Conservation (phyloP, 2,329 filamentous ascomycete species). For the Fusarium globosum region DNA sequence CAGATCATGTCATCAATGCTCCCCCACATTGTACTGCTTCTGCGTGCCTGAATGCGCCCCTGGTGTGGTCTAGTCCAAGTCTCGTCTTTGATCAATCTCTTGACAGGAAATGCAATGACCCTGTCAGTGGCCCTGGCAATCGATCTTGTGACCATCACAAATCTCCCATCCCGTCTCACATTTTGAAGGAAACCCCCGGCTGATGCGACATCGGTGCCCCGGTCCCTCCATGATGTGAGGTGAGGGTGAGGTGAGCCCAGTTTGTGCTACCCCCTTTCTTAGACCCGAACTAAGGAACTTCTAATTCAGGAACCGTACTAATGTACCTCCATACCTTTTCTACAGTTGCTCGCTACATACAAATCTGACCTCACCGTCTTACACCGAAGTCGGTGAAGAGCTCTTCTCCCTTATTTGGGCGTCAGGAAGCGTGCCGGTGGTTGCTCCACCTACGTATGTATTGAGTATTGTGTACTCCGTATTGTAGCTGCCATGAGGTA, state of each 20-base stretch:
- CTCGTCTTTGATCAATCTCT: constrained; percentile 28
- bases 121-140: constrained; percentile 33
- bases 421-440: constrained; percentile 29
- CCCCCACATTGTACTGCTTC: constrained; percentile 28
- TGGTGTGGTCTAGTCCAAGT: constrained; percentile 22
- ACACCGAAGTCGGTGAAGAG: constrained; percentile 43
- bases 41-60: constrained; percentile 27
- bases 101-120: constrained; percentile 21
- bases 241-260: constrained; percentile 15
- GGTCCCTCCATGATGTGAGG: background rate
- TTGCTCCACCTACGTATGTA: constrained; percentile 32
- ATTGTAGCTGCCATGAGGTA: constrained; percentile 1
- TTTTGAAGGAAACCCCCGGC: constrained; percentile 27
- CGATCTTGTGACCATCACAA: constrained; percentile 45
- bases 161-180: constrained; percentile 42
- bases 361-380: constrained; percentile 36
- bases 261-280: constrained; percentile 15
- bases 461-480: background rate
- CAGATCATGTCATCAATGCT: constrained; percentile 15
- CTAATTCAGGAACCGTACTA: constrained; percentile 14
- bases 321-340: constrained; percentile 8
- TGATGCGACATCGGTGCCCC: constrained; percentile 43
- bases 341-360: background rate
- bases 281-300: constrained; percentile 4
- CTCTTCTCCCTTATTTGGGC: constrained; percentile 23